Evolutionary conservation across 495 filamentous ascomycete genomes (phyloP).

Genomic region (Saxophila tyrrhenica): DNA sequence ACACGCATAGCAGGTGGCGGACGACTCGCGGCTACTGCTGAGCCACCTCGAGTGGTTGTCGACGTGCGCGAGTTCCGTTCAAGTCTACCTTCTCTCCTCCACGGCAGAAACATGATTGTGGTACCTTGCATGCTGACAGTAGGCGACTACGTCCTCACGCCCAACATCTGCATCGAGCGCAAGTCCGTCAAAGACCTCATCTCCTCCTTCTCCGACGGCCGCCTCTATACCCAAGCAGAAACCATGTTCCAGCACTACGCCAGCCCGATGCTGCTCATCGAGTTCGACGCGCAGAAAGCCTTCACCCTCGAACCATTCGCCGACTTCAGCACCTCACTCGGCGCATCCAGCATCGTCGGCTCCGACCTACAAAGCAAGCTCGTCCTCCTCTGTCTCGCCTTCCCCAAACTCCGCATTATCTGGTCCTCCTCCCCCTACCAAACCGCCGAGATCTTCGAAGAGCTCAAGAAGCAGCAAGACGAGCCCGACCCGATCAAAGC

Average conservation of each 20-base stretch:
- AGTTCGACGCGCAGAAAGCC: slow-evolving; percentile 94
- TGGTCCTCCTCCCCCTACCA: slow-evolving; percentile 93
- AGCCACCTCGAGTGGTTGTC: slow-evolving; percentile 87
- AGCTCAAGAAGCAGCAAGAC: slow-evolving; percentile 73
- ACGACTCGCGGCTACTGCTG: slow-evolving; percentile 70
- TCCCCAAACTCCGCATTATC: slow-evolving; percentile 78
- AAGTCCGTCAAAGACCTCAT: slow-evolving; percentile 89
- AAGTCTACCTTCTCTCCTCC: slow-evolving; percentile 78
- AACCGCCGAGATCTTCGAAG: slow-evolving; percentile 91
- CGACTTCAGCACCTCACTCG: slow-evolving; percentile 57
- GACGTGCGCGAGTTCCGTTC: slow-evolving; percentile 95
- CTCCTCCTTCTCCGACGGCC: slow-evolving; percentile 77
- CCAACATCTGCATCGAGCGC: slow-evolving; percentile 83
- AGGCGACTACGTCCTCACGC: slow-evolving; percentile 88
- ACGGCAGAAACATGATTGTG: slow-evolving; percentile 73
- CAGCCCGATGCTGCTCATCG: slow-evolving; percentile 81
- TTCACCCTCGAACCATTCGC: slow-evolving; percentile 94
- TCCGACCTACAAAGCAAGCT: slow-evolving; percentile 80
- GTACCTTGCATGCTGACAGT: slow-evolving; percentile 93
- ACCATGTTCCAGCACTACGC: slow-evolving; percentile 91
- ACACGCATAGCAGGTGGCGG: slow-evolving; percentile 94
- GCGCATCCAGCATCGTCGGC: slow-evolving; percentile 42
- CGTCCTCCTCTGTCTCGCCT: slow-evolving; percentile 84
- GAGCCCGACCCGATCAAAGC: slow-evolving; percentile 89
- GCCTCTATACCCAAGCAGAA: slow-evolving; percentile 85